A percentile compares a stretch with the other conserved stretches of the same genome.
These are phyloP conservation scores for Fusarium hainanense DNA, from an alignment of 2,329 filamentous ascomycete species.

Conservation along the genomic window DNA sequence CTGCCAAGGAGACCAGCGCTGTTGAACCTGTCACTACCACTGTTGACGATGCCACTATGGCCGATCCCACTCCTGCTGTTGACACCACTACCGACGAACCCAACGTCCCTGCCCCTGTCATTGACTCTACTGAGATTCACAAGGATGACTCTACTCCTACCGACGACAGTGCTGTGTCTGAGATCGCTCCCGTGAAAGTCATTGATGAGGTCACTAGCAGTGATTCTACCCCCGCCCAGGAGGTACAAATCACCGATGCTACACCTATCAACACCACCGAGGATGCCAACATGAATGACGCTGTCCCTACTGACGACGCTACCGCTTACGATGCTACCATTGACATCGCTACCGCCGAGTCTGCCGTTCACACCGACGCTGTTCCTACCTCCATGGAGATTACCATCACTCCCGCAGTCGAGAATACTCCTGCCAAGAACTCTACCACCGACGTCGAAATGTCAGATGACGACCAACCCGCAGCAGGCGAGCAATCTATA, in stretches of 20 bases:
- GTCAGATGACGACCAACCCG: not conserved
- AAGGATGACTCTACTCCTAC: not conserved
- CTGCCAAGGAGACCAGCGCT: not conserved
- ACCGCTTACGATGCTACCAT: not conserved
- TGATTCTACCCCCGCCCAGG: not conserved
- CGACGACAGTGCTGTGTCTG: not conserved
- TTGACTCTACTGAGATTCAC: not conserved
- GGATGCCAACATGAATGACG: not conserved
- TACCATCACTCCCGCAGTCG: not conserved
- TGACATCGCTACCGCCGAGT: not conserved
- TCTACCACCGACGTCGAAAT: not conserved
- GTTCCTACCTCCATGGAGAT: not conserved
- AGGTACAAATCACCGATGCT: not conserved
- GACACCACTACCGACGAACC: not conserved
- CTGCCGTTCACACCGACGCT: not conserved
- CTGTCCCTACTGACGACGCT: not conserved
- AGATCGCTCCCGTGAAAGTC: not conserved
- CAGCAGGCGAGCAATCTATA: constrained; percentile 38
- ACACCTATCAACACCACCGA: not conserved
- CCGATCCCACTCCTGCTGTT: not conserved
- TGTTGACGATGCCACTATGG: not conserved
- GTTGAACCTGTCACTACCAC: not conserved
- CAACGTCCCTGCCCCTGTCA: not conserved
- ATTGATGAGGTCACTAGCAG: not conserved
- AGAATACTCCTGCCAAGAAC: not conserved